phyloP scores from a whole-genome alignment of 148 eudicot species.

The Rhododendron molle region DNA sequence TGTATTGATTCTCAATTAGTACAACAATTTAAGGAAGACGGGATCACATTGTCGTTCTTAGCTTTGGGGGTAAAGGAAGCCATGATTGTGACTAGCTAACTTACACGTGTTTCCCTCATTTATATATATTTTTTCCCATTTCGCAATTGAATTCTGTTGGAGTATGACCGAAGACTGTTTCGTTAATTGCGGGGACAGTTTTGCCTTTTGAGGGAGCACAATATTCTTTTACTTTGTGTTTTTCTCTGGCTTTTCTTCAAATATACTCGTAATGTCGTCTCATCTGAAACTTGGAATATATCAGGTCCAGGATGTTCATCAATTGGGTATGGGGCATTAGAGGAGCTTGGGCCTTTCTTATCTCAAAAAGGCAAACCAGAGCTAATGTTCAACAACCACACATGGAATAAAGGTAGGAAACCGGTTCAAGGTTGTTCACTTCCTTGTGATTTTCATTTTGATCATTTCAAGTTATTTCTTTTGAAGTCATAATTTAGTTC shows the following conservation, averaged over 20 bases:
- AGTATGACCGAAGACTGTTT: too few relatives aligned
- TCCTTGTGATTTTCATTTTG: background rate
- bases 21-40: too few relatives aligned
- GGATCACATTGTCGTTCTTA: too few relatives aligned
- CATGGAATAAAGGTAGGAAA: constrained; percentile 71
- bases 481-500: background rate
- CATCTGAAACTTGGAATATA: background rate
- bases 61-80: too few relatives aligned
- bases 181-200: too few relatives aligned
- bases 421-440: background rate
- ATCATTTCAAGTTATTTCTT: background rate
- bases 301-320: constrained; percentile 95
- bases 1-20: background rate
- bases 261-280: background rate
- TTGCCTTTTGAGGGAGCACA: background rate
- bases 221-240: background rate
- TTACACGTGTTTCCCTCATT: too few relatives aligned
- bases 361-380: constrained; percentile 43
- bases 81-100: too few relatives aligned
- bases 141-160: too few relatives aligned
- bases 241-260: background rate
- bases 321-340: constrained; percentile 63
- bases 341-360: constrained; percentile 74
- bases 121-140: too few relatives aligned
- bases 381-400: constrained; percentile 50